phyloP scores from a whole-genome alignment of 768 basidiomycete genomes.

The Boletus rubescentipes region DNA sequence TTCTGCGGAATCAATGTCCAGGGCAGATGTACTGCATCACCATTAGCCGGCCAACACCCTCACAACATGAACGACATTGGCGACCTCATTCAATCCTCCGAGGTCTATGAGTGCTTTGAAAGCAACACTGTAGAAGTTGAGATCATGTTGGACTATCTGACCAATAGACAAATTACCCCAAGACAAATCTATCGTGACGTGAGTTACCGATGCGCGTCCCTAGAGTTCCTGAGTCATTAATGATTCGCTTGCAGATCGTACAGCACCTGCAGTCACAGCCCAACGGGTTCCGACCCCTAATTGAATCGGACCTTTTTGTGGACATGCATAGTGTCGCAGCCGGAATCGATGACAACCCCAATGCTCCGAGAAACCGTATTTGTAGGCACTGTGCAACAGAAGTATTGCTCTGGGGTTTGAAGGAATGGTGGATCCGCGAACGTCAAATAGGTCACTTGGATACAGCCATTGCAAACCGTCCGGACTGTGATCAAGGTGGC shows the following conservation, averaged over 20 bases:
- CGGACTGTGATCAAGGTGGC: constrained; percentile 67
- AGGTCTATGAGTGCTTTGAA: constrained; percentile 79
- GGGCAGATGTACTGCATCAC: constrained; percentile 64
- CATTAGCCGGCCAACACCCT: constrained; percentile 60
- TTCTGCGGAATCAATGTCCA: constrained; percentile 84
- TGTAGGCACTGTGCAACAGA: constrained; percentile 77
- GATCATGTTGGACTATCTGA: constrained; percentile 79
- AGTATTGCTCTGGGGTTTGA: constrained; percentile 71
- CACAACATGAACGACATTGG: constrained; percentile 64
- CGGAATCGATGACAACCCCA: constrained; percentile 55
- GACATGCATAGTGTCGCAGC: constrained; percentile 63
- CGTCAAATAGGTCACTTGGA: constrained; percentile 67
- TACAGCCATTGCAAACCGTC: constrained; percentile 51
- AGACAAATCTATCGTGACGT: constrained; percentile 78
- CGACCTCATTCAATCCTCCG: constrained; percentile 76
- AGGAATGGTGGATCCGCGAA: constrained; percentile 83
- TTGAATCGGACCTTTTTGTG: constrained; percentile 68
- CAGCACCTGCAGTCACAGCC: constrained; percentile 59
- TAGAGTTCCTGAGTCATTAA: constrained; percentile 2
- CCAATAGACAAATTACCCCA: constrained; percentile 58
- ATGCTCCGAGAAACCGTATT: constrained; percentile 56
- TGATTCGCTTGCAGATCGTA: constrained; percentile 50
- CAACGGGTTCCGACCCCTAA: constrained; percentile 58
- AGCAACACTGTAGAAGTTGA: constrained; percentile 80
- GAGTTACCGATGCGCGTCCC: constrained; percentile 11